phyloP scores from a whole-genome alignment of 805 yeast genomes.

The Cyberlindnera sargentensis region DNA sequence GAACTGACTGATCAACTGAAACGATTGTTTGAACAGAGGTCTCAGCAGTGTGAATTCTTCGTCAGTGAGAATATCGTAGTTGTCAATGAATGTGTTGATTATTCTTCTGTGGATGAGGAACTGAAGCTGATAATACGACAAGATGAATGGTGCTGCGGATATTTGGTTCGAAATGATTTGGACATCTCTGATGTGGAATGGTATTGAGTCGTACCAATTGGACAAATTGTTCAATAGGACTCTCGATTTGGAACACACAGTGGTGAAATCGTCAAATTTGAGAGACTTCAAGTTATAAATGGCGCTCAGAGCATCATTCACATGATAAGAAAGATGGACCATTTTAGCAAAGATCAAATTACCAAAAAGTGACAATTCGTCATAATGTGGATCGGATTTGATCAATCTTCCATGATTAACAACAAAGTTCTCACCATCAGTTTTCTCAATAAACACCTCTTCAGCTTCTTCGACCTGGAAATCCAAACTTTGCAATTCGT shows the following conservation, averaged over 20 bases:
- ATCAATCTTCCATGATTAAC: slow-evolving; percentile 8
- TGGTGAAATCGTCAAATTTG: slow-evolving; percentile 19
- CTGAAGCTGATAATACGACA: slow-evolving; percentile 17
- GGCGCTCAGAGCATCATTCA: slow-evolving; percentile 17
- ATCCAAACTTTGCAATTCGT: slow-evolving; percentile 14
- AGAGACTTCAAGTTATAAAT: slow-evolving; percentile 21
- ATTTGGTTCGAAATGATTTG: slow-evolving; percentile 6
- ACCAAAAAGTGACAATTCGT: slow-evolving; percentile 11
- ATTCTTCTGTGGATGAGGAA: slow-evolving; percentile 21
- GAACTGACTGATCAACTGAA: slow-evolving; percentile 10
- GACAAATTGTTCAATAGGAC: slow-evolving; percentile 12
- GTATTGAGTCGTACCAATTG: slow-evolving; percentile 20
- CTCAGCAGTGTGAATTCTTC: slow-evolving; percentile 11
- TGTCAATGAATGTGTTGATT: slow-evolving; percentile 18
- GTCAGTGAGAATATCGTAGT: slow-evolving; percentile 4
- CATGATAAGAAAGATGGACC: slow-evolving; percentile 19
- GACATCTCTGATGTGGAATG: slow-evolving; percentile 11
- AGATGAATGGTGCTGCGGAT: slow-evolving; percentile 19
- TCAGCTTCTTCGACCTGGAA: slow-evolving; percentile 16
- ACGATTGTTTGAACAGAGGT: slow-evolving; percentile 12
- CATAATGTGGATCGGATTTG: slow-evolving; percentile 1
- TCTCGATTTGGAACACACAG: slow-evolving; percentile 10
- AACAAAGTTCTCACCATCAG: slow-evolving; percentile 14
- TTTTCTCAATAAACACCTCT: slow-evolving; percentile 14
- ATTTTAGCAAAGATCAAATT: slow-evolving; percentile 21